Evolutionary conservation across 345 rosid genomes (phyloP), one percentile per base, ranked within the genome.

Genomic region (Heritiera littoralis): DNA sequence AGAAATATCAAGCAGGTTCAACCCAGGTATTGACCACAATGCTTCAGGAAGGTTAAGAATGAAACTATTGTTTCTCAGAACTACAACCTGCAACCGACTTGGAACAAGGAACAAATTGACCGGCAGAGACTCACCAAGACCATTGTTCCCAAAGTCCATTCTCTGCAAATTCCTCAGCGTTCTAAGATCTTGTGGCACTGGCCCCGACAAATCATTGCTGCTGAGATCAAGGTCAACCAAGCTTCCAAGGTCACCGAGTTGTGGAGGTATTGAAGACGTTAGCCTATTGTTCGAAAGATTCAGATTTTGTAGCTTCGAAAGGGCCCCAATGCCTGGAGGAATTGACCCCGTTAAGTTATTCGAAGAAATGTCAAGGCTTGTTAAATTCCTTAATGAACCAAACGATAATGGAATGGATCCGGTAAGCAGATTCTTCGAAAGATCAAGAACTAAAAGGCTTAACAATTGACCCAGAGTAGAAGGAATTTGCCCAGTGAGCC

Each of bases 221-320:
- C 94, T 89, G 77, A 95, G 91, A 91, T 95, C 99, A 85, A 94
- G 90, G 81, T 86, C 88, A 75, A 89, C 86, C 77, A 96, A 87
- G 79, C 79, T 87, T 46, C 32, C 68, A 68, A 96, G 98, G 82
- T 85, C 81, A 9, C 97, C 95, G 2, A 96, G 88, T 86, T 90
- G 88, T 11, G 89, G 64, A 81, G 99, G 97, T 81, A 94, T 82
- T 9, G 90, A 58, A 82, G 94, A 88, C 0, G 93, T 84, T 76
- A 96, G 86, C 59, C 85, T 86, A 81, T 96, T 96, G 74, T 82
- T 84, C 0, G 98, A 95, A 75, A 93, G 83, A 82, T 95, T 95
- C 84, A 95, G 70, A 71, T 78, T 80, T 48, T 63, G 78, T 75
- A 95, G 98, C 82, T 82, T 85, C 10, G 80, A 80, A 45, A 93